Conservation (phyloP, 2,329 filamentous ascomycete species). For the Coniella vitis region DNA sequence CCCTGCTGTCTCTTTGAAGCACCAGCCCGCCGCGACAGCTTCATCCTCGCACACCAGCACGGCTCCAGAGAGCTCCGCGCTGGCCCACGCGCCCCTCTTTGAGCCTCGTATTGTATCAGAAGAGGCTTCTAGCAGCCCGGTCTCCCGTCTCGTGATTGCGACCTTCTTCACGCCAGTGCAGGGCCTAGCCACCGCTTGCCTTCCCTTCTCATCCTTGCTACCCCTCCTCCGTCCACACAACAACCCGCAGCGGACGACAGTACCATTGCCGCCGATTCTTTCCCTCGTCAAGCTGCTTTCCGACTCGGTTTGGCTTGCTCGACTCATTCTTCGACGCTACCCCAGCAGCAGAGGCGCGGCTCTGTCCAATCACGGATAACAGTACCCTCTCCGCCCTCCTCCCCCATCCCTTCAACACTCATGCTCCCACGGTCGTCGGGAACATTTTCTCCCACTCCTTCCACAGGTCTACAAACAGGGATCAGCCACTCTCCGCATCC, state of each 20-base stretch:
- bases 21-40: neutral
- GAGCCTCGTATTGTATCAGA: too few relatives aligned
- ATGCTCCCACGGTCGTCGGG: constrained; percentile 56
- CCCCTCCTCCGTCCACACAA: neutral
- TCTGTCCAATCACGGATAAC: constrained; percentile 24
- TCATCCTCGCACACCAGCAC: neutral
- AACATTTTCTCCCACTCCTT: constrained; percentile 58
- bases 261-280: neutral
- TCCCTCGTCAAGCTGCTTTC: neutral
- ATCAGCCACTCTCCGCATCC: constrained; percentile 49
- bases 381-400: constrained; percentile 22
- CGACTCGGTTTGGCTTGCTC: neutral
- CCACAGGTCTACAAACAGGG: constrained; percentile 51
- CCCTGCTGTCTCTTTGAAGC: neutral
- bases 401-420: constrained; percentile 25
- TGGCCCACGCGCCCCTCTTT: too few relatives aligned
- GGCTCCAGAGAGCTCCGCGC: too few relatives aligned
- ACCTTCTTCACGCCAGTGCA: neutral
- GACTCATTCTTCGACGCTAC: neutral
- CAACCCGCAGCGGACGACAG: neutral
- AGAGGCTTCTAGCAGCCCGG: too few relatives aligned
- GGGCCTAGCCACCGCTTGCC: neutral
- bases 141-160: neutral
- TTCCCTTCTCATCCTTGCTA: too few relatives aligned
- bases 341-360: constrained; percentile 18